Conservation (phyloP, 2,329 filamentous ascomycete species). For the Cercospora sp. region DNA sequence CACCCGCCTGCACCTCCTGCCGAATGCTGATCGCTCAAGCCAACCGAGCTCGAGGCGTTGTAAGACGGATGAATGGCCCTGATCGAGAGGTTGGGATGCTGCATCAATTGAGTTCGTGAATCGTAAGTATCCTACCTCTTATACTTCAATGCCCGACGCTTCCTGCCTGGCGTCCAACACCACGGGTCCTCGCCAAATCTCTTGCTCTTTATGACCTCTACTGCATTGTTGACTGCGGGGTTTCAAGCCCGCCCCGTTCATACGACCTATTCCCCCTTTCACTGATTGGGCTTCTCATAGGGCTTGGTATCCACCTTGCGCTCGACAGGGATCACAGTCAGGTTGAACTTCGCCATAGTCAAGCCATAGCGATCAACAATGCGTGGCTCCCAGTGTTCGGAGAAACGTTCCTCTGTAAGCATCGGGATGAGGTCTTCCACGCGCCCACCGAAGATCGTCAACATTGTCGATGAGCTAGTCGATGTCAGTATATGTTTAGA, state of each 20-base stretch:
- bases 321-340: constrained; percentile 44
- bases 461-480: constrained; percentile 45
- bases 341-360: constrained; percentile 47
- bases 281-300: constrained; percentile 21
- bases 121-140: neutral
- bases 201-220: neutral
- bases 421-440: constrained; percentile 44
- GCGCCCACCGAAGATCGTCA: constrained; percentile 44
- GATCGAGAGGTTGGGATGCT: neutral
- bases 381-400: constrained; percentile 45
- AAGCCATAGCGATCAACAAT: constrained; percentile 42
- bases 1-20: neutral
- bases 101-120: neutral
- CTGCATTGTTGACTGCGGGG: neutral
- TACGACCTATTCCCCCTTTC: neutral
- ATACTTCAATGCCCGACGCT: neutral
- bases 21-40: neutral
- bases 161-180: neutral
- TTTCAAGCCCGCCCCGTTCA: neutral
- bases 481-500: constrained; percentile 7
- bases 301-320: constrained; percentile 39
- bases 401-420: constrained; percentile 45
- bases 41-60: neutral
- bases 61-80: neutral
- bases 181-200: neutral